Evolutionary conservation across 345 rosid genomes (phyloP).

Genomic region (Cardamine occulta): DNA sequence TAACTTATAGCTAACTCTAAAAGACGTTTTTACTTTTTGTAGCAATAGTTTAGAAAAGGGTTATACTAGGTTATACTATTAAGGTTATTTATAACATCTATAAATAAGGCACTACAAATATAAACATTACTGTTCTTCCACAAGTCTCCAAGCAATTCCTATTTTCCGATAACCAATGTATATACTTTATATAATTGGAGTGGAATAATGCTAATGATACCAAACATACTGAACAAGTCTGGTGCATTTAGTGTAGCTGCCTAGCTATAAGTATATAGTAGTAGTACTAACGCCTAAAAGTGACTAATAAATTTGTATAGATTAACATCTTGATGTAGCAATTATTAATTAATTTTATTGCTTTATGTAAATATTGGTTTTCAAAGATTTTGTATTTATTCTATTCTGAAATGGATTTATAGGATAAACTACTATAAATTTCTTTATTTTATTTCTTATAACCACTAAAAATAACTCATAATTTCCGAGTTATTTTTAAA

Average conservation of each 20-base stretch:
- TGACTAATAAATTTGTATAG: background rate
- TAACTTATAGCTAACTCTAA: background rate
- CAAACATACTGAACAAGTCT: background rate
- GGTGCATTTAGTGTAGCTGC: conserved; percentile 10
- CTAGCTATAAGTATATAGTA: background rate
- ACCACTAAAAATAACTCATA: conserved; percentile 23
- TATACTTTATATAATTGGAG: background rate
- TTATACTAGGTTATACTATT: conserved; percentile 26
- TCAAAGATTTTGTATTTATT: background rate
- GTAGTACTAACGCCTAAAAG: background rate
- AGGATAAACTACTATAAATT: background rate
- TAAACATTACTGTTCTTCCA: background rate
- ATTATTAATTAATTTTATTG: background rate
- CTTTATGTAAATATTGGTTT: too few relatives aligned
- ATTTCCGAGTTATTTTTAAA: background rate
- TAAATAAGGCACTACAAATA: background rate
- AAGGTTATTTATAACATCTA: conserved; percentile 14
- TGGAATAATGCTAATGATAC: background rate
- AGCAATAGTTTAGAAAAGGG: background rate
- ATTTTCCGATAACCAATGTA: background rate
- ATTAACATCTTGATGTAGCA: background rate
- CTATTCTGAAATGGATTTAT: background rate
- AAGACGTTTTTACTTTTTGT: background rate
- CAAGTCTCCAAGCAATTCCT: background rate
- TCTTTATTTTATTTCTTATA: conserved; percentile 27